Base-by-base conservation (phyloP, 768 basidiomycete genomes). In the Phanerochaete carnosa region DNA sequence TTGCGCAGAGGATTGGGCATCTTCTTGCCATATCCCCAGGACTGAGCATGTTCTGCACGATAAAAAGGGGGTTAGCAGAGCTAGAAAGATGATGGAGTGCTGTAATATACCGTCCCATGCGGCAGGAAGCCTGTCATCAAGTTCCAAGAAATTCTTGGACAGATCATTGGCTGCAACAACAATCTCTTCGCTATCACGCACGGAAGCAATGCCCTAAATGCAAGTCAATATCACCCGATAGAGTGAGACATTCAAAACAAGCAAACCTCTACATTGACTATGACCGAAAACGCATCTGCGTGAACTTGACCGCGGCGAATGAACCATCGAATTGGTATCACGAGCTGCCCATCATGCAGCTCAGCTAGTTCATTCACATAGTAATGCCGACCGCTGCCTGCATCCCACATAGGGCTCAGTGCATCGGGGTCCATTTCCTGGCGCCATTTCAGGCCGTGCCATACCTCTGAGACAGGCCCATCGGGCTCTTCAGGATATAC, bases 281-380 rank as follows among this genome's bases (percentile, higher is more conserved):
- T 51, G 3, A 61, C 60, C 3, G 2, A 2, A 19, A n/a, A 52
- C 6, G 45, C 61, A 53, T 65, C 60, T 3, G 49, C 57, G 50
- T 52, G 43, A 39, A 59, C 33, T 2, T 25, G 19, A 1, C 53
- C 50, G 2, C 46, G 12, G 11, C n/a, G 26, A 3, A 26, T 55
- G 13, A 66, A 5, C 65, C 65, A 69, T 6, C 63, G 49, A 2
- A 64, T 25, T 3, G 68, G 68, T 13, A 70, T 62, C 2, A 69
- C 58, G 19, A 60, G 57, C 12, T n/a, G 37, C 2, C 62, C 62
- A 43, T 62, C 45, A 1, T 15, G 5, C 13, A 65, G 15, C 22
- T 45, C 13, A 15, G 65, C 63, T 15, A 66, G 30, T 45, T 66
- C 63, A 23, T 63, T 56, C 53, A 66, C 51, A 30, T 66, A 66